Conservation (phyloP, 345 rosid species). For the Populus pruinosa region DNA sequence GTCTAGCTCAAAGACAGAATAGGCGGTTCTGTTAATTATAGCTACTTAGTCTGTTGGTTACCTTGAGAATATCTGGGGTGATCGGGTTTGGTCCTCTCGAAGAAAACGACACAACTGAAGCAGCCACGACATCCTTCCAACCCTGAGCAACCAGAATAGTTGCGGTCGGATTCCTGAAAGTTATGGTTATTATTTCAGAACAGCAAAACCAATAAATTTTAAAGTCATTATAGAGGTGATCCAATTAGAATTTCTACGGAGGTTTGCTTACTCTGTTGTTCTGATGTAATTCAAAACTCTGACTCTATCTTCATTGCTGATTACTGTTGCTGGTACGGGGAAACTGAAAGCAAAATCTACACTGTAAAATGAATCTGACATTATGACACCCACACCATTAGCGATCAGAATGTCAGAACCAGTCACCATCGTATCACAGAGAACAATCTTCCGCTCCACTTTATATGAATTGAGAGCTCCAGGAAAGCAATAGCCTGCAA, state of each 20-base stretch:
- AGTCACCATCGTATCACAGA: constrained; percentile 15
- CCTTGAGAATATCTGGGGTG: constrained; percentile 30
- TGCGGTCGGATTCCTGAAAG: constrained; percentile 22
- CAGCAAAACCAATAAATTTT: not conserved
- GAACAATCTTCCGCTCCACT: constrained; percentile 27
- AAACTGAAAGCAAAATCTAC: constrained; percentile 27
- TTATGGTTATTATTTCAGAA: not conserved
- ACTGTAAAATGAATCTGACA: constrained; percentile 9
- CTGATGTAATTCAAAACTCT: constrained; percentile 18
- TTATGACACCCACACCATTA: constrained; percentile 28
- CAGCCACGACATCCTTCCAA: constrained; percentile 19
- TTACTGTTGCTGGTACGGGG: constrained; percentile 30
- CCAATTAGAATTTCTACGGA: not conserved
- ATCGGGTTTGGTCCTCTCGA: constrained; percentile 23
- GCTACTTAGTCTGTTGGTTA: not conserved
- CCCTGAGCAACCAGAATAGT: constrained; percentile 16
- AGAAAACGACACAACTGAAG: constrained; percentile 22
- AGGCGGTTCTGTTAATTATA: not conserved
- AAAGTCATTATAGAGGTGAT: not conserved
- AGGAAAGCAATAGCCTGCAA: constrained; percentile 15
- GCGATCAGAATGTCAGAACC: constrained; percentile 18
- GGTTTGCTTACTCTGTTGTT: constrained; percentile 14
- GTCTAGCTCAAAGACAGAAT: not conserved
- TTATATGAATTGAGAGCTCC: constrained; percentile 23
- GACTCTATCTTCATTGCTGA: constrained; percentile 21